Base-by-base conservation (phyloP, 441 rosid genomes). In the Aleurites moluccanus region DNA sequence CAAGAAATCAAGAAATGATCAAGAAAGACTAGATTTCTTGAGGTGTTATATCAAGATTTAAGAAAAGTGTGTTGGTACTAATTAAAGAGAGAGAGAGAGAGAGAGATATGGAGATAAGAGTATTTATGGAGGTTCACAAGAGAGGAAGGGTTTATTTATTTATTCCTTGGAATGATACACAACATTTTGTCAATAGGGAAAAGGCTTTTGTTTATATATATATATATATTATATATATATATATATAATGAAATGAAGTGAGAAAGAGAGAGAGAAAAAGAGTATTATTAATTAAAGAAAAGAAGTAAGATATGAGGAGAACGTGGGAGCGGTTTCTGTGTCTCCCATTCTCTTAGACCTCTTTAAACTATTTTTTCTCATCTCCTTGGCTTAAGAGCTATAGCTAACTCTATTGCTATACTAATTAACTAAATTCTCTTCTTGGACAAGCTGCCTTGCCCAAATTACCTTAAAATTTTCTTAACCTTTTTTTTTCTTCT, bases 271-370 rank as follows among this genome's bases (percentile, higher is more conserved):
- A 70, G 60, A 55, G 50, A 79, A 42, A 28, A 49, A 63, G 70
- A 25, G 45, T 42, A 49, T 38, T 70, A 52, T 27, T 14, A 69
- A n/a, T 40, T 21, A 33, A 35, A 25, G 44, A 52, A 66, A 75
- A 30, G n/a, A 53, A 73, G 80, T 75, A 70, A 81, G 76, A 72
- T 63, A 75, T 63, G 88, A 82, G 80, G 82, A 80, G 93, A 94
- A 94, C 97, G 95, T 91, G 97, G 92, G 91, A 56, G 85, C 80
- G 87, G 98, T 91, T 89, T 83, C 91, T 80, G 85, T 90, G 97
- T 91, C 96, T 87, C 91, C 92, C 90, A 87, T 83, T 81, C 69
- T 70, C 60, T 63, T 47, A 67, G 53, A 67, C 30, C 52, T 42
- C 80, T 82, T 82, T 85, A 83, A 85, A 80, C 81, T 78, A 85